phyloP scores from a whole-genome alignment of 176 grass and related monocot genomes.

The Lolium perenne region DNA sequence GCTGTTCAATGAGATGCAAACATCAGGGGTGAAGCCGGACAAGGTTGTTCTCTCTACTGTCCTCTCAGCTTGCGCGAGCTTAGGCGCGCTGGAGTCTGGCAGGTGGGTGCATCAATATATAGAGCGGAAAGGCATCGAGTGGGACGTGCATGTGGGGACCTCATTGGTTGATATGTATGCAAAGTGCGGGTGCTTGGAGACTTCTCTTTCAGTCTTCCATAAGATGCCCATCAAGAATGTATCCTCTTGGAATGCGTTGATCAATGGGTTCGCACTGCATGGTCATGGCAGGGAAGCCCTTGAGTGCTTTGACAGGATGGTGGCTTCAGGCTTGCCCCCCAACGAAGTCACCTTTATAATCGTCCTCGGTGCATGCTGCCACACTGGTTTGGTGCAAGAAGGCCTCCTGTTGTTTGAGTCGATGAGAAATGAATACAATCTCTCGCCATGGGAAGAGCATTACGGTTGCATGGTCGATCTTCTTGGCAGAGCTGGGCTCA shows the following conservation, averaged over 20 bases:
- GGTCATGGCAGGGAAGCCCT: slow-evolving; percentile 45
- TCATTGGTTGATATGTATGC: slow-evolving; percentile 55
- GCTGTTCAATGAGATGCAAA: slow-evolving; percentile 52
- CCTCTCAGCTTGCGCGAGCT: slow-evolving; percentile 57
- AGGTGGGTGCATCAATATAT: slow-evolving; percentile 62
- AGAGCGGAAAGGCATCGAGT: slow-evolving; percentile 47
- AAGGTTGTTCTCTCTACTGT: slow-evolving; percentile 52
- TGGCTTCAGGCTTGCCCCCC: slow-evolving; percentile 33
- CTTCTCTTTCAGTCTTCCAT: slow-evolving; percentile 45
- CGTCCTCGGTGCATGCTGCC: slow-evolving; percentile 52
- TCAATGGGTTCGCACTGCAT: slow-evolving; percentile 53
- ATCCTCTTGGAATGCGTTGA: slow-evolving; percentile 60
- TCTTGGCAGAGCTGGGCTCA: slow-evolving; percentile 53
- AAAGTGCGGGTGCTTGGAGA: slow-evolving; percentile 54
- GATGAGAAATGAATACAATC: slow-evolving; percentile 44
- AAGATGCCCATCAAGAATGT: slow-evolving; percentile 54
- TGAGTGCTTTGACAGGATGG: slow-evolving; percentile 49
- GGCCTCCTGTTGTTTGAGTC: slow-evolving; percentile 39
- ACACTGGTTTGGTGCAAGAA: slow-evolving; percentile 56
- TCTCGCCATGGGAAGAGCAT: slow-evolving; percentile 51
- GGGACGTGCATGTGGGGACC: slow-evolving; percentile 65
- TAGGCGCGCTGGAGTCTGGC: slow-evolving; percentile 44
- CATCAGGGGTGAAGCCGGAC: slow-evolving; percentile 47
- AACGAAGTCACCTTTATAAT: slow-evolving; percentile 57
- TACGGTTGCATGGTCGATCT: slow-evolving; percentile 68